Evolutionary conservation across 2,329 filamentous ascomycete genomes (phyloP).

Genomic region (Colletotrichum theobromicola): DNA sequence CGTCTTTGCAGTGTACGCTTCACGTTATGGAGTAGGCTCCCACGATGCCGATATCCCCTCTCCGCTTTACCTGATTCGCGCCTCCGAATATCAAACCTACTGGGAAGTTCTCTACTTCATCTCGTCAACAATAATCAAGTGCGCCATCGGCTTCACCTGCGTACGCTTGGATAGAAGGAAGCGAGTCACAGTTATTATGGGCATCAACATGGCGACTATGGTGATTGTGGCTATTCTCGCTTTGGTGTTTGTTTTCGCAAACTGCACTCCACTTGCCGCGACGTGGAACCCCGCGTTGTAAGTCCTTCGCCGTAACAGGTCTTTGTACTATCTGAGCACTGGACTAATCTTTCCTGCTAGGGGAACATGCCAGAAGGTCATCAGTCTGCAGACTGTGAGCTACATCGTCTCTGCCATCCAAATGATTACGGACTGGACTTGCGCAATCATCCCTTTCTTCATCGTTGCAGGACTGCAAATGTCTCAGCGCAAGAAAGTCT

Average conservation of each 20-base stretch:
- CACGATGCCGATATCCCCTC: not conserved
- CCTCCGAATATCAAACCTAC: not conserved
- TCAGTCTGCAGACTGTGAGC: conserved; percentile 20
- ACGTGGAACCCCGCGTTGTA: conserved; percentile 25
- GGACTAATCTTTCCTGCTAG: not conserved
- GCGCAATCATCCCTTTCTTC: conserved; percentile 33
- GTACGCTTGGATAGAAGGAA: conserved; percentile 20
- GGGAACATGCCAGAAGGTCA: conserved; percentile 1
- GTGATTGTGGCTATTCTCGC: conserved; percentile 11
- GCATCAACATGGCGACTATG: conserved; percentile 21
- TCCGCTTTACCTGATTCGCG: not conserved
- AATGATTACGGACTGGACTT: conserved; percentile 31
- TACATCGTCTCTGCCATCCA: conserved; percentile 26
- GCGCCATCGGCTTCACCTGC: conserved; percentile 25
- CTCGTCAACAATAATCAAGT: conserved; percentile 25
- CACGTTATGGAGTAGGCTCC: not conserved
- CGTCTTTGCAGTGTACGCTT: not conserved
- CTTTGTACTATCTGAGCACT: no score
- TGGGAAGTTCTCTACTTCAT: conserved; percentile 24
- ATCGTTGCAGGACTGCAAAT: conserved; percentile 31
- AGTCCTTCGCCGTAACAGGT: not conserved
- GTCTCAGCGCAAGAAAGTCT: conserved; percentile 25
- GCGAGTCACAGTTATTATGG: conserved; percentile 13
- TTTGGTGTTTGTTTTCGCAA: conserved; percentile 24
- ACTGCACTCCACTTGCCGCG: conserved; percentile 24